Percentiles rank a stretch among this genome's conserved stretches.
Evolutionary conservation across 2,329 filamentous ascomycete genomes (phyloP).

Genomic region (Elsinoe necatrix): DNA sequence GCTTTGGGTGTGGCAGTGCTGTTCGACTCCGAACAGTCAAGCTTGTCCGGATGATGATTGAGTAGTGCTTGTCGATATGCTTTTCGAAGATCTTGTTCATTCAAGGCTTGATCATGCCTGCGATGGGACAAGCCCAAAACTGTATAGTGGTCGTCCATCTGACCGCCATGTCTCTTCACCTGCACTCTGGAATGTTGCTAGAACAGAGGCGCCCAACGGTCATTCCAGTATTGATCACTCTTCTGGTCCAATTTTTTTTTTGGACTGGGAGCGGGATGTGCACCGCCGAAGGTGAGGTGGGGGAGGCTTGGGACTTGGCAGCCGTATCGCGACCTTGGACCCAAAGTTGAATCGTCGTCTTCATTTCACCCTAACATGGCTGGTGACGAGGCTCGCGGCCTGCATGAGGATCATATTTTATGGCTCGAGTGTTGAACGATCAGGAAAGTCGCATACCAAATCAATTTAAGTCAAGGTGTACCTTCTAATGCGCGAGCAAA

Average conservation of each 20-base stretch:
- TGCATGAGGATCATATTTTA: too few species aligned
- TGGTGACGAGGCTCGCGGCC: too few species aligned
- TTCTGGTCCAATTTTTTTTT: neutral
- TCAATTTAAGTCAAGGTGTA: too few species aligned
- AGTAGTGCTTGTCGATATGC: constrained; percentile 52
- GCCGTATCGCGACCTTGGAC: neutral
- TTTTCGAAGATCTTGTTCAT: constrained; percentile 36
- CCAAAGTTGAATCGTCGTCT: too few species aligned
- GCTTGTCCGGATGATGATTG: constrained; percentile 52
- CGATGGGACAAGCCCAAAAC: constrained; percentile 24
- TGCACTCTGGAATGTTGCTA: constrained; percentile 28
- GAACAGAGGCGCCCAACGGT: neutral
- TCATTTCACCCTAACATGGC: too few species aligned
- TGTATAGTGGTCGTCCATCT: constrained; percentile 24
- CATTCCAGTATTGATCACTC: neutral
- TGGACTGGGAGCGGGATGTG: neutral
- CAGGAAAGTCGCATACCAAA: too few species aligned
- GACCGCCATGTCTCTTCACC: constrained; percentile 56
- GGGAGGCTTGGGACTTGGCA: constrained; percentile 1
- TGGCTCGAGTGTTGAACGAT: too few species aligned
- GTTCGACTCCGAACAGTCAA: neutral
- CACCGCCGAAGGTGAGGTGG: neutral
- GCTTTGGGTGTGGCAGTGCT: neutral
- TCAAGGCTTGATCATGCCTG: constrained; percentile 19
- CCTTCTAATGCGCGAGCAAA: neutral